Conservation (phyloP, 345 rosid species). For the Melaleuca alternifolia region DNA sequence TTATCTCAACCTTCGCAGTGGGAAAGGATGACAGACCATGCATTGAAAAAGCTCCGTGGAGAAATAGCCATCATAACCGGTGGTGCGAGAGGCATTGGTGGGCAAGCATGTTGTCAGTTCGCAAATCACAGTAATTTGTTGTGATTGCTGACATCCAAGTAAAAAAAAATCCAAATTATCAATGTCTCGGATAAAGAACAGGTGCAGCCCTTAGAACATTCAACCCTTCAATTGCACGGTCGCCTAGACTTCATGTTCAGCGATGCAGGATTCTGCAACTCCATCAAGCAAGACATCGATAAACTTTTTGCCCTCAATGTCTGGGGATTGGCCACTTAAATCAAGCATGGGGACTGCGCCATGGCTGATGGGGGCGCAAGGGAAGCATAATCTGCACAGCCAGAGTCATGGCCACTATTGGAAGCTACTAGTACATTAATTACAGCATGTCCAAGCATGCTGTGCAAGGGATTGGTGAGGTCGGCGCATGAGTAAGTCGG, state of each 20-base stretch:
- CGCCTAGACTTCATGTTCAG: conserved; percentile 23
- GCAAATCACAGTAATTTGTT: conserved; percentile 10
- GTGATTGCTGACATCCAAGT: conserved; percentile 28
- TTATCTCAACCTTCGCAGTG: neutral
- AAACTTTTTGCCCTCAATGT: no score
- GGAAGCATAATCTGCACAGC: no score
- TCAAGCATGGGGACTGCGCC: neutral
- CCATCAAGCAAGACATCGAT: conserved; percentile 2
- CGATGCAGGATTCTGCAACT: conserved; percentile 8
- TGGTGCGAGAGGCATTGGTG: conserved; percentile 9
- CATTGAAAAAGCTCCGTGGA: neutral
- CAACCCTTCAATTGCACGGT: conserved; percentile 7
- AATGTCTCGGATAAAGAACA: conserved; percentile 26
- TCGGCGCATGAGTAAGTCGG: no score
- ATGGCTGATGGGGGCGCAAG: no score
- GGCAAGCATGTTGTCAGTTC: neutral
- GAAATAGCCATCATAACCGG: conserved; percentile 16
- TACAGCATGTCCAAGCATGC: neutral
- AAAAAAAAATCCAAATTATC: conserved; percentile 3
- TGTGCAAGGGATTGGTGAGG: neutral
- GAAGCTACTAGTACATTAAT: neutral
- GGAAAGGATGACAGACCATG: neutral
- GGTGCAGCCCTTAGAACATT: conserved; percentile 17
- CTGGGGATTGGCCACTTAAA: neutral
- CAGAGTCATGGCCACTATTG: neutral